A percentile compares a stretch with the other conserved stretches of the same genome.
Conservation (phyloP, 73 alveolate species). For the Urostyla sp. region DNA sequence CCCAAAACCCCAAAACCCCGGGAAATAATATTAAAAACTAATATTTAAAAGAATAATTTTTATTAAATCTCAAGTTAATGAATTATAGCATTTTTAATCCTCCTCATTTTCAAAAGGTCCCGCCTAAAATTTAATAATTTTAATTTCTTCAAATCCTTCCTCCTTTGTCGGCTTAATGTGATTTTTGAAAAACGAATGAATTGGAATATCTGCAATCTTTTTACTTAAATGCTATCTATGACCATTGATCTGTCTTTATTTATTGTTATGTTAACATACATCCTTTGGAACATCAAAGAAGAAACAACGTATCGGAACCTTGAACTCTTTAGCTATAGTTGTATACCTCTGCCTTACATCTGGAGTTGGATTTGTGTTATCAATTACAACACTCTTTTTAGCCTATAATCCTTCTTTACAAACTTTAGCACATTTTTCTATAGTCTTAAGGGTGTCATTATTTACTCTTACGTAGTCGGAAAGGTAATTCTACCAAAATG, state of each 20-base stretch:
- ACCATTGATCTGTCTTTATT: constrained; percentile 83
- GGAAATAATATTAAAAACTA: neutral
- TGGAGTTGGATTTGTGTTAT: constrained; percentile 92
- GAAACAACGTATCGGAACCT: constrained; percentile 88
- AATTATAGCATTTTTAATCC: constrained; percentile 84
- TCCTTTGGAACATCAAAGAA: constrained; percentile 89
- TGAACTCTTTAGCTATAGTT: constrained; percentile 80
- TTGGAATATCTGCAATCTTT: constrained; percentile 89
- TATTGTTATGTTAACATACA: constrained; percentile 90
- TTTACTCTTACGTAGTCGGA: constrained; percentile 91
- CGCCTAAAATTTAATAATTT: constrained; percentile 86
- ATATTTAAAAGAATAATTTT: neutral
- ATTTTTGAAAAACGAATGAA: constrained; percentile 91
- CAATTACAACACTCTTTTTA: constrained; percentile 92
- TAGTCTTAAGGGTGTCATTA: constrained; percentile 93
- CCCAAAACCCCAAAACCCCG: constrained; percentile 5
- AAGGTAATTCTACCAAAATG: constrained; percentile 88
- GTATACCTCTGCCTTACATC: constrained; percentile 84
- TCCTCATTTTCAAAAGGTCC: constrained; percentile 96
- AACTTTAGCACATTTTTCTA: constrained; percentile 88
- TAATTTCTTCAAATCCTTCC: constrained; percentile 93
- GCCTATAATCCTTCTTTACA: constrained; percentile 79
- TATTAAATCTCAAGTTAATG: constrained; percentile 16
- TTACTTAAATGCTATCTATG: constrained; percentile 91
- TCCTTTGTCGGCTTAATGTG: constrained; percentile 80